Conservation (phyloP, 2,329 filamentous ascomycete genomes). For the Drechslerella coelobrocha region DNA sequence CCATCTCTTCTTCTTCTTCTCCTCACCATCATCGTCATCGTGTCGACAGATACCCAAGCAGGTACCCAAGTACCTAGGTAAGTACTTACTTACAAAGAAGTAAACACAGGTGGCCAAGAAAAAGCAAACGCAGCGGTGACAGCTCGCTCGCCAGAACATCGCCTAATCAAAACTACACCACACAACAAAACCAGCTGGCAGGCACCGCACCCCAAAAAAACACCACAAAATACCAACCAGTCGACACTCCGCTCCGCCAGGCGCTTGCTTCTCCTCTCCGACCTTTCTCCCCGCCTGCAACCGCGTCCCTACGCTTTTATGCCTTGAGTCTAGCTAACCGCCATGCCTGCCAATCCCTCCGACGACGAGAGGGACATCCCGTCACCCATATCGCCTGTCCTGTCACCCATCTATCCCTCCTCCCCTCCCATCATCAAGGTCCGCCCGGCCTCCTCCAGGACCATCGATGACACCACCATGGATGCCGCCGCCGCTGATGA, state of each 20-base stretch:
- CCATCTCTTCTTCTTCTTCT: too few species aligned
- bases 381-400: constrained; percentile 43
- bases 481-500: background rate
- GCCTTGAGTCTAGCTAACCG: background rate
- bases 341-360: constrained; percentile 27
- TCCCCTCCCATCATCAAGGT: constrained; percentile 33
- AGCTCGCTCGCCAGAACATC: background rate
- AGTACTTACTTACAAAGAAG: too few species aligned
- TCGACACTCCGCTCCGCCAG: background rate
- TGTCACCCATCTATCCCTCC: constrained; percentile 33
- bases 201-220: background rate
- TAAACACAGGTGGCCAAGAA: background rate
- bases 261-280: background rate
- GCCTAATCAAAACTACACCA: background rate
- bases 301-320: constrained; percentile 1
- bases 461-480: background rate
- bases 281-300: background rate
- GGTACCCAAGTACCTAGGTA: too few species aligned
- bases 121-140: constrained; percentile 8
- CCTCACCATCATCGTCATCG: too few species aligned
- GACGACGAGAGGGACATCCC: constrained; percentile 36
- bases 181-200: background rate
- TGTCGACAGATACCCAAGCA: too few species aligned
- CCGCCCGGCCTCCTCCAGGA: constrained; percentile 10
- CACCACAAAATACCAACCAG: background rate